Evolutionary conservation across 495 filamentous ascomycete species (phyloP).

Genomic region (Xylaria flabelliformis): DNA sequence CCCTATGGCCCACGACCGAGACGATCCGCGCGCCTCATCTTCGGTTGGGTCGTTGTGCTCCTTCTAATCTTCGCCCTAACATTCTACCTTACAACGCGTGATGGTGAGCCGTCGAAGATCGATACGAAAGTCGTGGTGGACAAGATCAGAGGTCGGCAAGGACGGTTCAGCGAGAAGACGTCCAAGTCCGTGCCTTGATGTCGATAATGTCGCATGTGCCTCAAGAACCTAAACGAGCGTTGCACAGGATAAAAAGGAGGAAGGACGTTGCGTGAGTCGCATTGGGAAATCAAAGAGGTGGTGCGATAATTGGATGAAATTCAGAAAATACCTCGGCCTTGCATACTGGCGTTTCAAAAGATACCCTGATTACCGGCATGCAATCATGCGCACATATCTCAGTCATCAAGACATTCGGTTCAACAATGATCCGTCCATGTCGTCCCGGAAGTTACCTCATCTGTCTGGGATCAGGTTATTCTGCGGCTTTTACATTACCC

Average conservation of each 20-base stretch:
- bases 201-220: not conserved
- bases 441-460: not conserved
- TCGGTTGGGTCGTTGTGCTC: conserved; percentile 39
- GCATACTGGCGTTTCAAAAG: not conserved
- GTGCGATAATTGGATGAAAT: not conserved
- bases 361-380: not conserved
- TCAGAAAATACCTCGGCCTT: not conserved
- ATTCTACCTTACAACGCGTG: conserved; percentile 36
- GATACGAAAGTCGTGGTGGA: conserved; percentile 27
- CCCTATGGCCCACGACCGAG: conserved; percentile 39
- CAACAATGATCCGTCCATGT: not conserved
- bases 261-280: not conserved
- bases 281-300: not conserved
- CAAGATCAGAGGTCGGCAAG: conserved; percentile 18
- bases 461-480: not conserved
- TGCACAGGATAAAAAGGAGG: not conserved
- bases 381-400: not conserved
- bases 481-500: not conserved
- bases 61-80: conserved; percentile 36
- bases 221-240: not conserved
- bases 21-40: conserved; percentile 38
- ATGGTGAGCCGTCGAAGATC: conserved; percentile 26
- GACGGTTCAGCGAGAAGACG: conserved; percentile 14
- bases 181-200: conserved; percentile 5
- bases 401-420: not conserved